Base-by-base conservation (phyloP, 129 eudicot species). In the Chrysanthemum lavandulifolium region DNA sequence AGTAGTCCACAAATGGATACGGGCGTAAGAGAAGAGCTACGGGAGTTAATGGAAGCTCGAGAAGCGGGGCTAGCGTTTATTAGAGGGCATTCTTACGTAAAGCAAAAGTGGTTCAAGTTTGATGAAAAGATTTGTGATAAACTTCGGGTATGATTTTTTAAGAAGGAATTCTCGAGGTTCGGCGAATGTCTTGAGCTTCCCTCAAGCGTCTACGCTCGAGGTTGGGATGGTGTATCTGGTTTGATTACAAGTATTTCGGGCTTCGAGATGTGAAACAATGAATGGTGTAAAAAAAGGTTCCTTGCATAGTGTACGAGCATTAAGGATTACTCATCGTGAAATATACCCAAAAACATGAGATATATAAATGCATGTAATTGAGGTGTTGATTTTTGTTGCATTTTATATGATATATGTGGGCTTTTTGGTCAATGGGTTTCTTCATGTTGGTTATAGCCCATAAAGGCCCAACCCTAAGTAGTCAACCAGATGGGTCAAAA, bases 31-130 rank as follows among this genome's bases (percentile, higher is more conserved):
- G 84, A 75, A 25, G 97, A 90, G 83, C 65, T 90, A 69, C 83
- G 78, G 61, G 94, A 90, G 36, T 59, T 90, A 65, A 87, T 87
- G 94, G 94, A 90, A 64, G 93, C 97, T 8, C 84, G 94, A 63
- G 97, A 90, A 73, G 86, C 97, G 0, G 97, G 97, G 67, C 69
- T 90, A 69, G 91, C 97, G 15, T 90, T 90, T 74, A 87, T 90
- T 73, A 69, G 87, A 55, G 93, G 91, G 0, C 97, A 87, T 61
- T 76, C 86, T 68, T 82, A 87, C 49, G 94, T 87, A 53, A 87
- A 65, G 91, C 97, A 4, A 90, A 74, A 79, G 84, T 6, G 94
- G 91, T 16, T 90, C 97, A 48, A 81, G 89, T 69, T 81, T 87
- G 74, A 71, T 90, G 21, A 87, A 81, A 68, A 90, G 84, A 66